phyloP scores from a whole-genome alignment of 2,329 filamentous ascomycete genomes.

The Clarireedia homoeocarpa region DNA sequence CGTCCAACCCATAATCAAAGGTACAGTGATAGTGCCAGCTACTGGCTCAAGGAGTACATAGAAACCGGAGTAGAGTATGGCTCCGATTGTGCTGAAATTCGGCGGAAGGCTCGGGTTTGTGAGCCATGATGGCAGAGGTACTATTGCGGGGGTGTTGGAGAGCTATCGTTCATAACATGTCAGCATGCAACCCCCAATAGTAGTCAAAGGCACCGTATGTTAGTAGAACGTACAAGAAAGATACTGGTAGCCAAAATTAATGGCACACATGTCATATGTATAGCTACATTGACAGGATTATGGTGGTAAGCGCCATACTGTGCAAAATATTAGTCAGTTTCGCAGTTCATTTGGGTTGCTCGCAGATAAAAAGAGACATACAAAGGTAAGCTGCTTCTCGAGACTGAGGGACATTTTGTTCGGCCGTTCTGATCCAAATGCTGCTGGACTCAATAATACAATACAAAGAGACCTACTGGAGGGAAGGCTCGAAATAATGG shows the following conservation, averaged over 20 bases:
- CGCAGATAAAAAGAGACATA: slow-evolving; percentile 39
- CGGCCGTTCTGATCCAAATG: no score
- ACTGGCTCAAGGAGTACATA: slow-evolving; percentile 94
- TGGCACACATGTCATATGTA: slow-evolving; percentile 75
- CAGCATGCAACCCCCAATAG: slow-evolving; percentile 14
- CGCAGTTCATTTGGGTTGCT: background rate
- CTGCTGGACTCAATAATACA: background rate
- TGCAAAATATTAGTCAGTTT: slow-evolving; percentile 12
- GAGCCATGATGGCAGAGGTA: slow-evolving; percentile 58
- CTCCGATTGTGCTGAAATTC: slow-evolving; percentile 57
- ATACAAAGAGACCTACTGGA: no score
- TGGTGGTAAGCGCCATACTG: slow-evolving; percentile 83
- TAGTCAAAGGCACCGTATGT: background rate
- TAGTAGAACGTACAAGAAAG: slow-evolving; percentile 48
- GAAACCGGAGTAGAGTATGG: slow-evolving; percentile 63
- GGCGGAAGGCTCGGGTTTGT: slow-evolving; percentile 59
- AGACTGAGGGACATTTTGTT: slow-evolving; percentile 60
- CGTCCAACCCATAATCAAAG: slow-evolving; percentile 67
- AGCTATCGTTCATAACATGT: slow-evolving; percentile 34
- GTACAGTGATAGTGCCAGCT: slow-evolving; percentile 69
- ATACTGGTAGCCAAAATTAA: slow-evolving; percentile 65
- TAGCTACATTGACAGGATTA: slow-evolving; percentile 66
- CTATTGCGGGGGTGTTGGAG: slow-evolving; percentile 54
- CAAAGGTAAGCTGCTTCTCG: slow-evolving; percentile 75
- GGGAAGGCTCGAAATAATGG: no score